phyloP scores from a whole-genome alignment of 106 monocot genomes.

The Phalaenopsis equestris region DNA sequence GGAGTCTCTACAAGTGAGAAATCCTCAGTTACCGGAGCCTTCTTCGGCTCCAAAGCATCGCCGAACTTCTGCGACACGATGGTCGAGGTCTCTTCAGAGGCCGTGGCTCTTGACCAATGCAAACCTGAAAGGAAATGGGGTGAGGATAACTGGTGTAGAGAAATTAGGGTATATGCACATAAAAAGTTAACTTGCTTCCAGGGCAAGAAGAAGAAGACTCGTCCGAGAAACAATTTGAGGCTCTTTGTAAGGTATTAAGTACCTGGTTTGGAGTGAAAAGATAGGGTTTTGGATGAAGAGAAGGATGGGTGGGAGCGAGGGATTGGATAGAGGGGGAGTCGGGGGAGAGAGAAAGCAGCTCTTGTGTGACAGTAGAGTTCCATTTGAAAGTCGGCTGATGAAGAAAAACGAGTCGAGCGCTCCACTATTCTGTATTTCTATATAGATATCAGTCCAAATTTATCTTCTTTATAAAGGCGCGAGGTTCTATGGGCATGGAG shows the following conservation, averaged over 20 bases:
- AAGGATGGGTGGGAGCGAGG: not conserved
- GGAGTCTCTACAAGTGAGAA: not conserved
- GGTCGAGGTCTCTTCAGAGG: conserved; percentile 4
- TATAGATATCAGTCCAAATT: too few relatives aligned
- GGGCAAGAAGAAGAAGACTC: not conserved
- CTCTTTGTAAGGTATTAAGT: not conserved
- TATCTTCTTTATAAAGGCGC: too few relatives aligned
- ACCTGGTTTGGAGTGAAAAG: not conserved
- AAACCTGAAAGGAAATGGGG: not conserved
- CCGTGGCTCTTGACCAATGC: not conserved
- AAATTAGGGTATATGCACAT: not conserved
- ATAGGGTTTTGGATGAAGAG: not conserved
- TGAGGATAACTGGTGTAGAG: not conserved
- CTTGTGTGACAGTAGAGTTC: not conserved
- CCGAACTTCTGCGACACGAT: not conserved
- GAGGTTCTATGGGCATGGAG: too few relatives aligned
- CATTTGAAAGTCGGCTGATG: not conserved
- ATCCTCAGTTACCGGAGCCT: not conserved
- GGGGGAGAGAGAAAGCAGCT: not conserved
- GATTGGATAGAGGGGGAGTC: not conserved
- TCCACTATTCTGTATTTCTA: too few relatives aligned
- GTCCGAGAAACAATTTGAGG: not conserved
- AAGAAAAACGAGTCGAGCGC: not conserved
- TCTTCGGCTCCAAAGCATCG: not conserved
- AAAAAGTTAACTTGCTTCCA: not conserved